Evolutionary conservation across 164 flowering plant species (phyloP).

Genomic region (Dillenia suffruticosa): DNA sequence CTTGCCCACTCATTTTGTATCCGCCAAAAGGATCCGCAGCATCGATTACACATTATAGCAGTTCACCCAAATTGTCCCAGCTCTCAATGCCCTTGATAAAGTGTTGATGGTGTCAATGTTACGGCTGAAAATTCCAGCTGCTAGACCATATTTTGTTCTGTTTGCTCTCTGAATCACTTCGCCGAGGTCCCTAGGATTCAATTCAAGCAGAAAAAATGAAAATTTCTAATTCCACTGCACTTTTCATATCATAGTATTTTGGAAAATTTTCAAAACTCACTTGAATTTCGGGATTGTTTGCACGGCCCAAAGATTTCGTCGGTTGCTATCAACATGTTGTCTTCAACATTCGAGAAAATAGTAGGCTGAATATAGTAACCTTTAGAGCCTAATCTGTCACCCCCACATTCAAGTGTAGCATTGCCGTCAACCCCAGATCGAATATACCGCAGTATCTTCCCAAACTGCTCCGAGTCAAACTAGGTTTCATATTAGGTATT

Average conservation of each 20-base stretch:
- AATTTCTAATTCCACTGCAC: no score
- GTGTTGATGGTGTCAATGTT: slow-evolving; percentile 73
- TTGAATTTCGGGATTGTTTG: slow-evolving; percentile 84
- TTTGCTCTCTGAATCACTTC: slow-evolving; percentile 83
- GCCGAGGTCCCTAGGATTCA: slow-evolving; percentile 46
- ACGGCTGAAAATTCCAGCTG: slow-evolving; percentile 70
- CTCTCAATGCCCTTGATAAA: slow-evolving; percentile 65
- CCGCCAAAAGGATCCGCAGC: slow-evolving; percentile 96
- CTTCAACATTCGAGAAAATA: slow-evolving; percentile 91
- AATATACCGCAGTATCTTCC: slow-evolving; percentile 70
- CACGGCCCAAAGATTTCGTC: slow-evolving; percentile 96
- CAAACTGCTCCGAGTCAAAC: slow-evolving; percentile 79
- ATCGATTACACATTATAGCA: slow-evolving; percentile 82
- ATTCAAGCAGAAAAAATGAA: neutral
- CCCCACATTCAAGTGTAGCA: slow-evolving; percentile 85
- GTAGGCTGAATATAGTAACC: slow-evolving; percentile 89
- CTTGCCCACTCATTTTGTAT: slow-evolving; percentile 93
- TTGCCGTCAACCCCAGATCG: slow-evolving; percentile 58
- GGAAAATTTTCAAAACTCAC: slow-evolving; percentile 28
- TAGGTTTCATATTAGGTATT: slow-evolving; percentile 18
- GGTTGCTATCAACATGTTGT: slow-evolving; percentile 70
- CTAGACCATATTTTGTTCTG: slow-evolving; percentile 63
- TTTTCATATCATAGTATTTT: no score
- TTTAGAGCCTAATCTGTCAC: slow-evolving; percentile 63
- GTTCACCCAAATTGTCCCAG: slow-evolving; percentile 85